Evolutionary conservation across 805 yeast genomes (phyloP).

Genomic region (Dipodascus geniculatus): DNA sequence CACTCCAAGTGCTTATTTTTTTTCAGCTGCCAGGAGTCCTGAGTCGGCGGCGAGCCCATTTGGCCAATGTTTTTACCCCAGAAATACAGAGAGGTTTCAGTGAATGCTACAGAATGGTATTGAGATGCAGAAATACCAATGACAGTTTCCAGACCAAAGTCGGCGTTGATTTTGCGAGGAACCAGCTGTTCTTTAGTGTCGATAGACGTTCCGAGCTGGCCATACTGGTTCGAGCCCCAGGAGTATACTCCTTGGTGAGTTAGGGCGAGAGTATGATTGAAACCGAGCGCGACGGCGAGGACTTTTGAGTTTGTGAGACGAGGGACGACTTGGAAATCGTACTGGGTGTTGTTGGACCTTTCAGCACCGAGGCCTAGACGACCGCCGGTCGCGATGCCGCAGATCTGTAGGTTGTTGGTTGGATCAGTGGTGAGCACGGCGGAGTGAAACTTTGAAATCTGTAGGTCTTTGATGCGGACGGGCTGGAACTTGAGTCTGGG

Average conservation of each 20-base stretch:
- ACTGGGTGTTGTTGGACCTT: conserved; percentile 24
- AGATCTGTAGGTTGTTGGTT: conserved; percentile 37
- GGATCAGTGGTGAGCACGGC: conserved; percentile 41
- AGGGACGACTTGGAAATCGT: conserved; percentile 33
- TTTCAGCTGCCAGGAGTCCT: conserved; percentile 12
- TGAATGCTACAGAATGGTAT: conserved; percentile 54
- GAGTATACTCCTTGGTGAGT: conserved; percentile 43
- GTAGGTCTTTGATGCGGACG: conserved; percentile 35
- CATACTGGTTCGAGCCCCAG: conserved; percentile 67
- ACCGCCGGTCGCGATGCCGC: conserved; percentile 64
- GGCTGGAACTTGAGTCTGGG: conserved; percentile 25
- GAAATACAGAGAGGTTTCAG: conserved; percentile 36
- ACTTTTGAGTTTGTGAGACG: conserved; percentile 26
- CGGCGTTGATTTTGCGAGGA: conserved; percentile 33
- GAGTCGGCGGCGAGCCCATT: conserved; percentile 42
- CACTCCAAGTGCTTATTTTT: background rate
- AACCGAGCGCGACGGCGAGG: conserved; percentile 37
- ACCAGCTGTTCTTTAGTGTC: conserved; percentile 21
- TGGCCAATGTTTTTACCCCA: conserved; percentile 85
- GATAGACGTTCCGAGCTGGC: conserved; percentile 48
- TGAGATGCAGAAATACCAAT: conserved; percentile 50
- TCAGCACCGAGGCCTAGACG: conserved; percentile 46
- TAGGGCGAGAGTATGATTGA: conserved; percentile 56
- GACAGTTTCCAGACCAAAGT: conserved; percentile 26
- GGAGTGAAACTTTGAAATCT: conserved; percentile 56